Evolutionary conservation across 768 basidiomycete genomes (phyloP).

Genomic region (Crassisporium funariophilum): DNA sequence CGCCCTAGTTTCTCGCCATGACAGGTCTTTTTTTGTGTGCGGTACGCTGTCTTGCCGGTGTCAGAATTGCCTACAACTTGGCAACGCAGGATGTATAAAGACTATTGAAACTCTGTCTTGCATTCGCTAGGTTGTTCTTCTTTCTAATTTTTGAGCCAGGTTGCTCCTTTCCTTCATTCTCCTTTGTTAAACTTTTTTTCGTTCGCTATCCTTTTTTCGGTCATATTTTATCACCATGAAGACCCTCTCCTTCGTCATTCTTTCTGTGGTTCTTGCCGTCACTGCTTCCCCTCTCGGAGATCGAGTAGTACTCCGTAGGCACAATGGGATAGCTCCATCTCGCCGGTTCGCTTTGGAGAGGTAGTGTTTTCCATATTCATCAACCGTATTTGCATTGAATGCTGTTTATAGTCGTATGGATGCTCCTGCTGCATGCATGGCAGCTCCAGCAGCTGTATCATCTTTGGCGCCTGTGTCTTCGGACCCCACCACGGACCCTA

Average conservation of each 20-base stretch:
- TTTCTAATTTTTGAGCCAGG: slow-evolving; percentile 34
- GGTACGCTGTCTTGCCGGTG: slow-evolving; percentile 12
- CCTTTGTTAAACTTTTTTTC: slow-evolving; percentile 11
- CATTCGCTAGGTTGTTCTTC: slow-evolving; percentile 21
- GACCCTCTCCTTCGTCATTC: slow-evolving; percentile 28
- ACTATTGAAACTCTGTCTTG: background rate
- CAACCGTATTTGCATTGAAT: background rate
- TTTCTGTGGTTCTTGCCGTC: slow-evolving; percentile 30
- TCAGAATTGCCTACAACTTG: slow-evolving; percentile 7
- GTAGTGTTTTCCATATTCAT: slow-evolving; percentile 20
- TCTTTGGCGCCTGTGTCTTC: slow-evolving; percentile 17
- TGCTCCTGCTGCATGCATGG: slow-evolving; percentile 34
- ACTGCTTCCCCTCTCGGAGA: slow-evolving; percentile 35
- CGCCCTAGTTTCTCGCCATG: slow-evolving; percentile 15
- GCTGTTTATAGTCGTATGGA: slow-evolving; percentile 28
- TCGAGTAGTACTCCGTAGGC: slow-evolving; percentile 35
- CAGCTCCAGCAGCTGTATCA: slow-evolving; percentile 15
- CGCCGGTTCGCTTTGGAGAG: slow-evolving; percentile 36
- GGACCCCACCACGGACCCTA: too few species aligned
- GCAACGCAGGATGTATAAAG: slow-evolving; percentile 18
- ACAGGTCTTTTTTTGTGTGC: slow-evolving; percentile 21
- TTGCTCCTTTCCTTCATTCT: slow-evolving; percentile 32
- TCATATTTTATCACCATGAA: slow-evolving; percentile 30
- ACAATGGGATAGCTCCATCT: slow-evolving; percentile 29
- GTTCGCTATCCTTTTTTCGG: slow-evolving; percentile 15